Base-by-base conservation (phyloP, 2,329 filamentous ascomycete genomes). In the Penicillium janthinellum region DNA sequence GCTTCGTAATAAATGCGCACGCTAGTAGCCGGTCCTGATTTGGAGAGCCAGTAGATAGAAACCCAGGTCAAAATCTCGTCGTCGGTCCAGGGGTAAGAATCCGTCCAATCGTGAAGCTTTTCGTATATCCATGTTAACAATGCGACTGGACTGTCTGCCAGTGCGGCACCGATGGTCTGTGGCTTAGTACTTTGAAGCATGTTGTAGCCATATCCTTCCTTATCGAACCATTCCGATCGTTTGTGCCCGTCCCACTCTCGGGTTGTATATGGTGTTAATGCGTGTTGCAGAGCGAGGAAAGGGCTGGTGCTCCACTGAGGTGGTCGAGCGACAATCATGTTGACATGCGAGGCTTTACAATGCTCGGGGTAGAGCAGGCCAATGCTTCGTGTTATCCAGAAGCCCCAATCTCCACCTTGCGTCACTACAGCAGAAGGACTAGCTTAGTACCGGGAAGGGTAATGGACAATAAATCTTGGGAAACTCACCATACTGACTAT, bases 81-180 rank as follows among this genome's bases (percentile, higher is more conserved):
- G 58, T 91, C 87, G 0, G 86, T 88, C 90, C 90, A 93, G 0
- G 84, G 78, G 69, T 92, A 92, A 0, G 68, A 70, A 67, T 94
- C 90, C 0, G 87, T 88, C 90, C 90, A 94, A 68, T 91, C 88
- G 64, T 89, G 85, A 22, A 95, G 77, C 71, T 95, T 94, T 75
- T 94, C 91, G 64, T 90, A 90, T 41, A 94, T 87, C 91, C 91
- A 95, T 0, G 89, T 84, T 0, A 94, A 78, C 4, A 92, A 77
- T 0, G 84, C 89, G 0, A 91, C 84, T 0, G 90, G 91, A 3
- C 84, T 88, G 71, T 93, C 90, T 0, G 84, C 81, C 3, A 94
- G 79, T 0, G 81, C 86, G 68, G 89, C 90, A 0, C 87, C 88
- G 0, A 93, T 72, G 0, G 91, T 94, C 52, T 91, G 86, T 0